phyloP scores from a whole-genome alignment of 225 moss, liverwort and hornwort species.

The Antitrichia curtipendula region DNA sequence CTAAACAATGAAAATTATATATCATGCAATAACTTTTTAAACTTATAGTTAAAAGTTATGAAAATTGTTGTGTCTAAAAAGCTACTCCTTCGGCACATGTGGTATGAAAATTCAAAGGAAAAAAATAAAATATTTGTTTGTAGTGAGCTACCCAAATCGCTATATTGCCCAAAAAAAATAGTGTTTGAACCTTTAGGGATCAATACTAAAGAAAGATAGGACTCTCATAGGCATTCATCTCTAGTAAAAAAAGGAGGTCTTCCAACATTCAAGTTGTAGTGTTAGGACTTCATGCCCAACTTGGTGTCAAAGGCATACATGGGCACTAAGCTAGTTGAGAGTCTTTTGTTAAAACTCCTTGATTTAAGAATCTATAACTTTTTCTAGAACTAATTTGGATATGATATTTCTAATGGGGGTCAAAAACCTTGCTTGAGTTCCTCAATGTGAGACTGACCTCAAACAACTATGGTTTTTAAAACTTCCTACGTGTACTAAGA shows the following conservation, averaged over 20 bases:
- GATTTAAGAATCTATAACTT: neutral
- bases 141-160: too few species aligned
- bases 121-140: too few species aligned
- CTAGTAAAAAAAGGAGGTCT: neutral
- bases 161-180: too few species aligned
- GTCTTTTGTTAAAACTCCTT: neutral
- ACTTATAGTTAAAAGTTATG: too few species aligned
- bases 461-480: neutral
- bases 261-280: neutral
- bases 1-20: too few species aligned
- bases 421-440: fast-evolving
- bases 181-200: too few species aligned
- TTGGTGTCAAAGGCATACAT: neutral
- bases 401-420: neutral
- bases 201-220: neutral
- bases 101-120: too few species aligned
- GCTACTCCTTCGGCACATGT: too few species aligned
- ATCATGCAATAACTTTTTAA: too few species aligned
- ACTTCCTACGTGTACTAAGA: fast-evolving
- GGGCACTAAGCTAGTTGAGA: neutral
- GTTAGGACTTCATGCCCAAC: neutral
- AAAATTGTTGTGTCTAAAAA: too few species aligned
- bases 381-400: neutral
- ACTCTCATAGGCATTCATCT: neutral
- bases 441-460: neutral